These are phyloP conservation scores for Boletus edulis DNA, from an alignment of 768 basidiomycete species.

Conservation along the genomic window DNA sequence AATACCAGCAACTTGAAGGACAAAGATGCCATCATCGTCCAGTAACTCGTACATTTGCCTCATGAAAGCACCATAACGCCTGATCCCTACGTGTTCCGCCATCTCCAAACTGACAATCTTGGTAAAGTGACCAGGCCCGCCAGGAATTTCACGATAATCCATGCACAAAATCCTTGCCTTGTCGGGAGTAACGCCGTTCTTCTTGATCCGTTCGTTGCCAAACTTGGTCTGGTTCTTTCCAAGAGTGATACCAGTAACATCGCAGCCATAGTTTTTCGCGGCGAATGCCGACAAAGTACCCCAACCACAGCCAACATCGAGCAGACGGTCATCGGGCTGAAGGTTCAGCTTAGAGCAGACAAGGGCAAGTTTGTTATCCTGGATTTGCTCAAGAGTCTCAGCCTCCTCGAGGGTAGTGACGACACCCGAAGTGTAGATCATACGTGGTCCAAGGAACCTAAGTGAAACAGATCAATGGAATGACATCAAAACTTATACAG, in stretches of 20 bases:
- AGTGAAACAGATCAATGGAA: not conserved
- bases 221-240: conserved; percentile 89
- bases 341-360: conserved; percentile 95
- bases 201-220: conserved; percentile 81
- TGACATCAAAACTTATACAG: not conserved
- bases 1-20: conserved; percentile 96
- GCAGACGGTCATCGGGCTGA: conserved; percentile 76
- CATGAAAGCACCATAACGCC: conserved; percentile 87
- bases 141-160: conserved; percentile 90
- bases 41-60: conserved; percentile 90
- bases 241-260: conserved; percentile 94
- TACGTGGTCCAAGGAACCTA: conserved; percentile 92
- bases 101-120: conserved; percentile 98
- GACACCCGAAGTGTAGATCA: conserved; percentile 97
- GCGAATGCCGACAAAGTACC: conserved; percentile 94
- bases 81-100: conserved; percentile 99
- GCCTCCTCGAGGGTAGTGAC: conserved; percentile 64
- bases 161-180: conserved; percentile 89
- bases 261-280: conserved; percentile 95
- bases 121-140: conserved; percentile 69
- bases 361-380: conserved; percentile 96
- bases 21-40: conserved; percentile 91
- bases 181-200: conserved; percentile 69
- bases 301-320: conserved; percentile 95
- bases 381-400: conserved; percentile 89